Percentiles rank a stretch among this genome's conserved stretches.
Conservation (phyloP, 2,329 filamentous ascomycete genomes). For the Paraphoma chrysanthemicola region DNA sequence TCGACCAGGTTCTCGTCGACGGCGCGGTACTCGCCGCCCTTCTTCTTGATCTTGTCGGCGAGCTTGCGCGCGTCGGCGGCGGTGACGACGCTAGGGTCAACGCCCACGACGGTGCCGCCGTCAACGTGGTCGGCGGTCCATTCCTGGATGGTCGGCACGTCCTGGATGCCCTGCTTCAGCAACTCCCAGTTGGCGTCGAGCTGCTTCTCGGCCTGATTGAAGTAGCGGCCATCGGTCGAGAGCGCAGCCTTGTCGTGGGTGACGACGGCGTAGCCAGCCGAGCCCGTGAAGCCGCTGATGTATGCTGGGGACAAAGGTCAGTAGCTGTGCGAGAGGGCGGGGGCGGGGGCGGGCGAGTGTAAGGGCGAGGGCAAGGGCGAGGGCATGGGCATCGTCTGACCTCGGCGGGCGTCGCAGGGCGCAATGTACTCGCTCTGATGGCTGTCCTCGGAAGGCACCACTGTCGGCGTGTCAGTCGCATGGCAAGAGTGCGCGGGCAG, state of each 20-base stretch:
- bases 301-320: slow-evolving; percentile 63
- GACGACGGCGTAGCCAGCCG: slow-evolving; percentile 89
- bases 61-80: slow-evolving; percentile 77
- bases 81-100: slow-evolving; percentile 88
- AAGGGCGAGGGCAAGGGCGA: too few species aligned
- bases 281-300: slow-evolving; percentile 94
- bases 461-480: slow-evolving; percentile 61
- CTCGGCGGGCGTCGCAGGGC: slow-evolving; percentile 87
- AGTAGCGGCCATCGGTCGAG: slow-evolving; percentile 95
- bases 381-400: slow-evolving; percentile 43
- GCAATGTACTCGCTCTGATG: slow-evolving; percentile 99
- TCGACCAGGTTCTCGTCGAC: slow-evolving; percentile 89
- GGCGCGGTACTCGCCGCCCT: slow-evolving; percentile 78
- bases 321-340: slow-evolving; percentile 12
- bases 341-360: too few species aligned
- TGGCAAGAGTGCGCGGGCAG: background rate
- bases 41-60: slow-evolving; percentile 84
- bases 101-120: slow-evolving; percentile 84
- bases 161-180: slow-evolving; percentile 89
- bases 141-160: slow-evolving; percentile 97
- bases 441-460: slow-evolving; percentile 95
- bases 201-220: slow-evolving; percentile 93
- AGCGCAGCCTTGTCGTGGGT: slow-evolving; percentile 86
- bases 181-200: slow-evolving; percentile 90
- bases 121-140: slow-evolving; percentile 89